phyloP scores from a whole-genome alignment of 2,329 filamentous ascomycete genomes.

The Ophiostoma tasmaniense region DNA sequence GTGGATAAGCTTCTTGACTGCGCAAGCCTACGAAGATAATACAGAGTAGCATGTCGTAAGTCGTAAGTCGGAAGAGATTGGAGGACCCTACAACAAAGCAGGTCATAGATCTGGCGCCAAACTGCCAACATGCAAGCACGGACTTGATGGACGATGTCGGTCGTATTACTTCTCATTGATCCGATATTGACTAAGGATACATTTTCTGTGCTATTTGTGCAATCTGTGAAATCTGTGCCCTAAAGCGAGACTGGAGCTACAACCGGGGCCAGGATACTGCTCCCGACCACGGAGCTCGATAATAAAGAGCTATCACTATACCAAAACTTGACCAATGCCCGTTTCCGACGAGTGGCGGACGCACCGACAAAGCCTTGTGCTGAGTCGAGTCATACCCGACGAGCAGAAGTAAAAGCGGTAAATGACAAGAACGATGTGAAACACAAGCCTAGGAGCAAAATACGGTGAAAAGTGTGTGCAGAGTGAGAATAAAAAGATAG shows the following conservation, averaged over 20 bases:
- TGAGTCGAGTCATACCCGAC: not conserved
- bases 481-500: not conserved
- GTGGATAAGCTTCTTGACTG: constrained; percentile 7
- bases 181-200: no score
- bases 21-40: not conserved
- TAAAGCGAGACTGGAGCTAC: not conserved
- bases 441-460: not conserved
- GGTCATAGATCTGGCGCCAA: not conserved
- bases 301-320: not conserved
- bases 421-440: not conserved
- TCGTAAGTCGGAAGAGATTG: not conserved
- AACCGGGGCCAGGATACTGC: not conserved
- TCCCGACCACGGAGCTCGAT: constrained; percentile 1
- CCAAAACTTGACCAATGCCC: not conserved
- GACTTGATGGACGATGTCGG: not conserved
- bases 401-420: not conserved
- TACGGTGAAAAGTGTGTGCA: not conserved
- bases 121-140: not conserved
- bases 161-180: not conserved
- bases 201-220: no score
- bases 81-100: not conserved
- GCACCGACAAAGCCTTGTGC: not conserved
- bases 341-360: not conserved
- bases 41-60: not conserved
- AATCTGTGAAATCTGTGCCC: not conserved